Evolutionary conservation across 2,329 filamentous ascomycete species (phyloP).

Genomic region (Fusarium verticillioides): DNA sequence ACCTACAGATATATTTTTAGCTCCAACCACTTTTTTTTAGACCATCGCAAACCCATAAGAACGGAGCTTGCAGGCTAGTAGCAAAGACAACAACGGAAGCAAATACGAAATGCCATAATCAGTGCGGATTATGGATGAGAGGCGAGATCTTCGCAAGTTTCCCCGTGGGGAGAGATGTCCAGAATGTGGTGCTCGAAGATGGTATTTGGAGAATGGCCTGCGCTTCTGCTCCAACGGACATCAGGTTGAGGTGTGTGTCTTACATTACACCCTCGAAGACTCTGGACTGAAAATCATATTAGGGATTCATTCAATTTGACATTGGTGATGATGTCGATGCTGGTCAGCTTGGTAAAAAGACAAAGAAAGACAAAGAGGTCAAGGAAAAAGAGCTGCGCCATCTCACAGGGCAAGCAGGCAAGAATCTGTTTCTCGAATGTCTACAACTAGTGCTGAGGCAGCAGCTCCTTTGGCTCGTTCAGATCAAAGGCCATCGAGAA

Average conservation of each 20-base stretch:
- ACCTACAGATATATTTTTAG: not conserved
- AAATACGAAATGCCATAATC: not conserved
- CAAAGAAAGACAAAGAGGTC: slow-evolving; percentile 67
- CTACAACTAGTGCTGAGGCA: slow-evolving; percentile 87
- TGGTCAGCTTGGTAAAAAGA: slow-evolving; percentile 66
- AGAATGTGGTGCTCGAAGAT: slow-evolving; percentile 76
- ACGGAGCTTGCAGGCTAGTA: not conserved
- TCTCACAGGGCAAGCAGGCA: slow-evolving; percentile 73
- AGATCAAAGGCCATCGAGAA: slow-evolving; percentile 70
- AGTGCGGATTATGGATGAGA: slow-evolving; percentile 51
- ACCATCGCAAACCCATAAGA: not conserved
- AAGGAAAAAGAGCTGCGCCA: slow-evolving; percentile 65
- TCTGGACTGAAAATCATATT: not conserved
- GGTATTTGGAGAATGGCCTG: slow-evolving; percentile 79
- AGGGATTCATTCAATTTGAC: slow-evolving; percentile 68
- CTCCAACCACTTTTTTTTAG: slow-evolving; percentile 27
- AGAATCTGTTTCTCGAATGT: slow-evolving; percentile 83
- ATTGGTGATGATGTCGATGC: slow-evolving; percentile 77
- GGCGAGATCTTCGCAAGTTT: slow-evolving; percentile 61
- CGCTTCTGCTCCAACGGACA: slow-evolving; percentile 86
- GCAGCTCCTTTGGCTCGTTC: slow-evolving; percentile 80
- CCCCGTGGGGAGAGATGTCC: slow-evolving; percentile 65
- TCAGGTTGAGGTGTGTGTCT: slow-evolving; percentile 71
- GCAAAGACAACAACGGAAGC: not conserved
- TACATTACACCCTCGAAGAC: not conserved